Conservation (phyloP, 139 green algal genomes). For the Limnomonas spitsbergensis region DNA sequence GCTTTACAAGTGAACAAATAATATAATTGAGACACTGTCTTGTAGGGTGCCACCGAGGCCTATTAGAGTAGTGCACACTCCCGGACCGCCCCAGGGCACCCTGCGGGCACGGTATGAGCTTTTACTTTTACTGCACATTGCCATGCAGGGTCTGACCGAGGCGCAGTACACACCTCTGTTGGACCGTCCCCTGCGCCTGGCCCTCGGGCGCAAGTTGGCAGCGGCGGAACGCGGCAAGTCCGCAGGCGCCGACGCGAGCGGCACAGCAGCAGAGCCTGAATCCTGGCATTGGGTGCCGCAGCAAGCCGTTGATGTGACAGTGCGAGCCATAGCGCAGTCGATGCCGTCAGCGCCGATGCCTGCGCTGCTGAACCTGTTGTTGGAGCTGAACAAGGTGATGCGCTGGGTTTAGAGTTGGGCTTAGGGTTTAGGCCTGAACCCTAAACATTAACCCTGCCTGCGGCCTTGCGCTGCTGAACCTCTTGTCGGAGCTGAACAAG, state of each 20-base stretch:
- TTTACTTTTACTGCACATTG: too few species aligned
- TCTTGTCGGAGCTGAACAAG: slow-evolving; percentile 26
- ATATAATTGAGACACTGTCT: too few species aligned
- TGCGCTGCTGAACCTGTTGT: slow-evolving; percentile 14
- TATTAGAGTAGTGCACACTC: too few species aligned
- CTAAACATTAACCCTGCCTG: too few species aligned
- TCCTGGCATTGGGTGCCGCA: slow-evolving; percentile 21
- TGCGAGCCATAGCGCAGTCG: background rate
- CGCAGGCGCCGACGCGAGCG: too few species aligned
- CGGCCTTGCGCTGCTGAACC: slow-evolving; percentile 1
- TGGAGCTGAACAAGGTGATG: slow-evolving; percentile 24
- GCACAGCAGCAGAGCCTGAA: slow-evolving; percentile 7
- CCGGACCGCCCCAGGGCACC: too few species aligned
- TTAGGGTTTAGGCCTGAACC: background rate
- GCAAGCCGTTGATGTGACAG: slow-evolving; percentile 10
- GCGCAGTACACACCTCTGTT: slow-evolving; percentile 10
- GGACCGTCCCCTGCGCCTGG: slow-evolving; percentile 3
- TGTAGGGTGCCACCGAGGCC: too few species aligned
- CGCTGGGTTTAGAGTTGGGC: background rate
- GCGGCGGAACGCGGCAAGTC: background rate
- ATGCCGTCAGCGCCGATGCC: slow-evolving; percentile 6
- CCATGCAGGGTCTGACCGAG: slow-evolving; percentile 4
- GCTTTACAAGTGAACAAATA: too few species aligned
- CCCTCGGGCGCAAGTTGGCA: background rate
- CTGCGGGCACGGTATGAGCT: too few species aligned